A percentile compares a stretch with the other conserved stretches of the same genome.
Conservation (phyloP, 2,329 filamentous ascomycete species). For the Hymenoscyphus linearis region DNA sequence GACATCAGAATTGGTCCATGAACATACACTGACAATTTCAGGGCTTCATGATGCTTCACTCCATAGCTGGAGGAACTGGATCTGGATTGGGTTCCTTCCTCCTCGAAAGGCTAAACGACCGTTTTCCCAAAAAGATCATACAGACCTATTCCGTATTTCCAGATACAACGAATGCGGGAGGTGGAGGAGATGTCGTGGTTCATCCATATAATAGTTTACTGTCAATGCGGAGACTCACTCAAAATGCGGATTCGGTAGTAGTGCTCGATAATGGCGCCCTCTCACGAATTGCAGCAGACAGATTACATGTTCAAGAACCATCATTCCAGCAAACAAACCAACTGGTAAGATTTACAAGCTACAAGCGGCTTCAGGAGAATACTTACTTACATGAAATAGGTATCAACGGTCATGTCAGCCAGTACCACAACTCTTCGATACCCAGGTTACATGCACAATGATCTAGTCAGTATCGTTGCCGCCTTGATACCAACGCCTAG, state of each 20-base stretch:
- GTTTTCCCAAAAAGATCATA: constrained; percentile 98
- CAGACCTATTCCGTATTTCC: constrained; percentile 99
- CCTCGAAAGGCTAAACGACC: constrained; percentile 90
- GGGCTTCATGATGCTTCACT: constrained; percentile 98
- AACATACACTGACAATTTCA: constrained; percentile 34
- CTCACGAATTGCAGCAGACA: constrained; percentile 87
- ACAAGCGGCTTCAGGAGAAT: neutral
- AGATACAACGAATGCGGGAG: constrained; percentile 69
- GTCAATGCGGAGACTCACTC: constrained; percentile 81
- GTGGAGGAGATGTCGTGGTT: constrained; percentile 76
- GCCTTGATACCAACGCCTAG: constrained; percentile 93
- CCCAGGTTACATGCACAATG: constrained; percentile 99
- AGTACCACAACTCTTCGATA: constrained; percentile 95
- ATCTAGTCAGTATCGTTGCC: constrained; percentile 93
- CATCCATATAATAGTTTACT: constrained; percentile 97
- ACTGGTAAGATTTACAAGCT: constrained; percentile 50
- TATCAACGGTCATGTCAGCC: constrained; percentile 97
- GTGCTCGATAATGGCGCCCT: constrained; percentile 95
- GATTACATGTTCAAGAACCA: constrained; percentile 89
- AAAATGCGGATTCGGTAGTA: constrained; percentile 96
- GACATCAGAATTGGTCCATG: constrained; percentile 6
- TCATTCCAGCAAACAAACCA: constrained; percentile 98
- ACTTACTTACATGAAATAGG: constrained; percentile 39
- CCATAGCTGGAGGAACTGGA: constrained; percentile 93
- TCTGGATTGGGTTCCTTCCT: constrained; percentile 95